Base-by-base conservation (phyloP, 306 rosid genomes). In the Sechiopsis laciniata region DNA sequence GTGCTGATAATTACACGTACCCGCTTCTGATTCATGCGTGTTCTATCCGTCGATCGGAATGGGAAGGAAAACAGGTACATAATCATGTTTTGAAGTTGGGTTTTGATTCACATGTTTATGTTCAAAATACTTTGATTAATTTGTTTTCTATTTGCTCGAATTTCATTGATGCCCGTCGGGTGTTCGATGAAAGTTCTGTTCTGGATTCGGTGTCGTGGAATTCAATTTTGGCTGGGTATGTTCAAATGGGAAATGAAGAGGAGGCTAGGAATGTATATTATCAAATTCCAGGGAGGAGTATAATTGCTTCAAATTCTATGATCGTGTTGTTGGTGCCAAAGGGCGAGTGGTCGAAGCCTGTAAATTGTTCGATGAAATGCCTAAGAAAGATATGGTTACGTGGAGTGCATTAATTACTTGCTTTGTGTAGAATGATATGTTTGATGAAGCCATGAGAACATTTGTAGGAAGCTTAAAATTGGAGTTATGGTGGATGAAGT, bases 331-430 rank as follows among this genome's bases (percentile, higher is more conserved):
- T 29, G 92, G 93, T 6, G 83, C 71, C 78, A 66, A 64, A 48
- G 91, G 94, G 55, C 73, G 56, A 68, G 84, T 86, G 55, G 73
- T 0, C 19, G 84, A 86, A 71, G 96, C 96, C 1, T 15, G 63
- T 55, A 46, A 35, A 60, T 51, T 91, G 56, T 91, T 89, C 72
- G 46, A 82, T 75, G 89, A 53, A 73, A 64, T 91, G 48, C 68
- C 61, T 10, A 66, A 72, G n/a, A 86, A 78, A 78, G 97, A 86
- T 74, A 91, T 91, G 93, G 84, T 89, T 42, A 83, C 91, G 0
- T 91, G 97, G 97, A 91, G 91, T 58, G 94, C 97, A 0, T 2
- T 91, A 86, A 78, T 91, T 83, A 80, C 96, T 66, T 89, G 96
- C 78, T 85, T 76, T 69, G 90, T 87, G 75, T 88, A 85, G 70